Evolutionary conservation across 768 basidiomycete genomes (phyloP), one percentile per base, ranked within the genome.

Genomic region (Galerina marginata): DNA sequence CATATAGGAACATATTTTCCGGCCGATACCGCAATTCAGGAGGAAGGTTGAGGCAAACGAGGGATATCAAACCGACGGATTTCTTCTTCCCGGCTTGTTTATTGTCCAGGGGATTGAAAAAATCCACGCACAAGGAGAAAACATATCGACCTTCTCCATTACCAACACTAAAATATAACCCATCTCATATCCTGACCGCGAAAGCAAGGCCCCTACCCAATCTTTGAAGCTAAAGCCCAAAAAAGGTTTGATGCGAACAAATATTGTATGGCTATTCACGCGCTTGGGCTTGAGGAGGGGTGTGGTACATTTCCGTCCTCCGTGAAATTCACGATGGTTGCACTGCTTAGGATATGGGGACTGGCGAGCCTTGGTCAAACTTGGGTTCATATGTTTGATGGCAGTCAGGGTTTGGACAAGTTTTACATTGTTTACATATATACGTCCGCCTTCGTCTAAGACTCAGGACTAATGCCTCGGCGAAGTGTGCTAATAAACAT

Each of bases 1-100:
- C 78, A 1, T 60, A 68, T 1, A 71, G 63, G 57, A 71, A 81
- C 65, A 82, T 72, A 56, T 82, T 80, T 61, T 80, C 74, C 0
- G 67, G 25, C 25, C 65, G 60, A 56, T 74, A 76, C 9, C 70
- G 67, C 16, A 70, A 23, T 14, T 69, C 56, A 1, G 68, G 69
- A 7, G 77, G 78, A 10, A 80, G 69, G 60, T 77, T 80, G 7
- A 78, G 56, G 57, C 72, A 76, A 2, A 69, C 66, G 45, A 79
- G 56, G 14, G 69, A 75, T 6, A 81, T 67, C 0, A 65, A 65
- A 2, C 73, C 70, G 20, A 64, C 48, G 1, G 69, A 71, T 7
- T 54, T 65, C 1, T 47, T 59, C 46, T 72, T 68, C 20, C 73
- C 72, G 26, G 71, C 68, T 37, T 65, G 63, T 52, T 71, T 74